Base-by-base conservation (phyloP, 2,329 filamentous ascomycete genomes). In the Myriangium duriaei region DNA sequence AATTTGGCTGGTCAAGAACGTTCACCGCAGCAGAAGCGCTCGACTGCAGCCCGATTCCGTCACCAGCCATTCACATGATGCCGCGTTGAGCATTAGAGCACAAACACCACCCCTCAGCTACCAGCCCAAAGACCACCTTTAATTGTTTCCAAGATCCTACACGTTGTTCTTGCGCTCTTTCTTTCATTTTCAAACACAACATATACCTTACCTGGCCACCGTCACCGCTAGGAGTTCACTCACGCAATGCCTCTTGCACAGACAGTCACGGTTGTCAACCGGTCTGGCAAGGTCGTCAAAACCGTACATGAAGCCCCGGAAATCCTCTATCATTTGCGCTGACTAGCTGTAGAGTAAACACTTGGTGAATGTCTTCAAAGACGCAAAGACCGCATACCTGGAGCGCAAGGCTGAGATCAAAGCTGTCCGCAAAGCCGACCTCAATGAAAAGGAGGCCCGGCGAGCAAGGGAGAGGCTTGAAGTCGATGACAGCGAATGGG, bases 181-280 rank as follows among this genome's bases (percentile, higher is more conserved):
- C n/a, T n/a, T n/a, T n/a, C n/a, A n/a, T n/a, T n/a, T n/a, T n/a
- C n/a, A n/a, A n/a, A n/a, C n/a, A n/a, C n/a, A n/a, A n/a, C n/a
- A n/a, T n/a, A n/a, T n/a, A n/a, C n/a, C n/a, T n/a, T n/a, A n/a
- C n/a, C n/a, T n/a, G n/a, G n/a, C n/a, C n/a, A n/a, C n/a, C n/a
- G n/a, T n/a, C n/a, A n/a, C n/a, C n/a, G n/a, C n/a, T n/a, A n/a
- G n/a, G n/a, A n/a, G n/a, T n/a, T n/a, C n/a, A n/a, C n/a, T n/a
- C n/a, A n/a, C n/a, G 30, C 41, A 7, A 45, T 45, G 43, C 35
- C 39, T 19, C 19, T 74, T 19, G 68, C 71, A 45, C 79, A 93
- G 61, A 88, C 83, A 34, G 77, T 94, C 49, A 87, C 84, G 48
- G 82, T 93, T 52, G 80, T 93, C 61, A 91, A 93, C 65, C 86